Base-by-base conservation (phyloP, 306 rosid species). In the Trifolium dubium region DNA sequence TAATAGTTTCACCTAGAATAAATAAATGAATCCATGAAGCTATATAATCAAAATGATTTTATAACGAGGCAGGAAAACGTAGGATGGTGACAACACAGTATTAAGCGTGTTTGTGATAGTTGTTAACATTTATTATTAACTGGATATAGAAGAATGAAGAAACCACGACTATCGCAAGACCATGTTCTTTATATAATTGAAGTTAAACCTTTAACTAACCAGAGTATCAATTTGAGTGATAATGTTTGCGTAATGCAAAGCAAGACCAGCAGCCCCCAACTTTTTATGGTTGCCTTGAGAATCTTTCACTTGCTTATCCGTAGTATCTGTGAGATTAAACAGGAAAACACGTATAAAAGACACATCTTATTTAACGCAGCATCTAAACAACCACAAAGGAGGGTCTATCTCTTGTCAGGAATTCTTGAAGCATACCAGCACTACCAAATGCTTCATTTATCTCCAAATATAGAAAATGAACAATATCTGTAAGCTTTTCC, bases 211-310 rank as follows among this genome's bases (percentile, higher is more conserved):
- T 59, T 10, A 63, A 89, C 99, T 90, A 79, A 94, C 99, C 73
- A 94, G 88, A 72, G 96, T 87, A 77, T 94, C 99, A 51, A 94
- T 86, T 87, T 94, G 99, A 40, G 92, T 77, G 82, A 94, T 86
- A 79, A 94, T 88, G 76, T 87, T 90, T 64, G 99, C 99, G 75
- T 90, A 94, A 83, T 94, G 99, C 90, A 94, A 85, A 44, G 98
- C 97, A 55, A 95, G 99, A 85, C 99, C 99, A 56, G 98, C 93
- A 67, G 92, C 84, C 41, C 99, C 99, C 83, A 94, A 77, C 84
- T 81, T 92, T 74, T 86, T 85, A 37, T 84, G 83, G 81, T 81
- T 85, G 67, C 67, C 84, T 19, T 81, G 93, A 75, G 87, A 85
- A 66, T 88, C 89, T 72, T 87, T 82, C 31, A 34, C 81, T 28